These are phyloP conservation scores for Jacaranda mimosifolia DNA, from an alignment of 257 asterid genomes.

Conservation along the genomic window DNA sequence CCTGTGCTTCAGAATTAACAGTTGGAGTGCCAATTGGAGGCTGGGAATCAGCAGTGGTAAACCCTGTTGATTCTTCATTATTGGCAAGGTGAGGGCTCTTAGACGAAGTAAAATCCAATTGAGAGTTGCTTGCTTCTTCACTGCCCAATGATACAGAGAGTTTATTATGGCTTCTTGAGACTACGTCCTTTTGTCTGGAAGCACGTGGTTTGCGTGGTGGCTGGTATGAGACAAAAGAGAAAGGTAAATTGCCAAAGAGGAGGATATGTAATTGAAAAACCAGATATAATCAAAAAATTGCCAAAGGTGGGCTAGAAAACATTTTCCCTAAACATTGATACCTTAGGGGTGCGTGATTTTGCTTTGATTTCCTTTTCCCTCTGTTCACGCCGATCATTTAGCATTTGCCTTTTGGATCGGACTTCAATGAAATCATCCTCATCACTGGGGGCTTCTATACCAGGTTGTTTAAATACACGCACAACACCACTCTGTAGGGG, in stretches of 20 bases:
- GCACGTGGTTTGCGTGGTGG: constrained; percentile 62
- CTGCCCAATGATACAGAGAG: constrained; percentile 44
- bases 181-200: constrained; percentile 53
- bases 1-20: constrained; percentile 56
- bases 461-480: constrained; percentile 87
- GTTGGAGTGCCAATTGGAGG: constrained; percentile 82
- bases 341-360: constrained; percentile 70
- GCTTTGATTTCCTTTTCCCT: constrained; percentile 91
- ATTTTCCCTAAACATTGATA: constrained; percentile 42
- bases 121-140: constrained; percentile 50
- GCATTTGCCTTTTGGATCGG: constrained; percentile 96
- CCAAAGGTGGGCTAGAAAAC: neutral
- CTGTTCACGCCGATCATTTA: constrained; percentile 91
- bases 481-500: constrained; percentile 97
- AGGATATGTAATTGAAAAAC: constrained; percentile 14
- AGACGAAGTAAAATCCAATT: constrained; percentile 50
- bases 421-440: constrained; percentile 98
- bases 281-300: constrained; percentile 24
- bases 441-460: constrained; percentile 93
- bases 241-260: neutral
- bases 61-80: constrained; percentile 57
- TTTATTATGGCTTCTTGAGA: constrained; percentile 57
- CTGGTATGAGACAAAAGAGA: constrained; percentile 46
- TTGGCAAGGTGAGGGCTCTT: constrained; percentile 53
- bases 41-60: constrained; percentile 50